phyloP scores from a whole-genome alignment of 495 filamentous ascomycete species.

The Aspergillus sparsus region DNA sequence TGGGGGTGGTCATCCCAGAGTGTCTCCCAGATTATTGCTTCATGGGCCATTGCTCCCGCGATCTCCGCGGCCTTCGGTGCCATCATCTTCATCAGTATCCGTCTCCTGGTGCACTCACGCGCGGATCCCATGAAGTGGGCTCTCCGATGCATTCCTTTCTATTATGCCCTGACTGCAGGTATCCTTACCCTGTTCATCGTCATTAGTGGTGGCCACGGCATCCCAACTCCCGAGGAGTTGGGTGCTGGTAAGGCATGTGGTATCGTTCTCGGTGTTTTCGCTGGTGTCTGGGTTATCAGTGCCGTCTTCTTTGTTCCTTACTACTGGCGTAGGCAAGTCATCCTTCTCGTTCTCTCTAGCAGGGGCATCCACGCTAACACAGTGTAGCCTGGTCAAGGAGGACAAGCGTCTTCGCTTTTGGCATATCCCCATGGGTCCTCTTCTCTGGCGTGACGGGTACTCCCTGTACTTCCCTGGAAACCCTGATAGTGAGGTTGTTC shows the following conservation, averaged over 20 bases:
- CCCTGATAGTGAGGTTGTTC: conserved; percentile 38
- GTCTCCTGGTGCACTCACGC: conserved; percentile 62
- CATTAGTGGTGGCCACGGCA: conserved; percentile 34
- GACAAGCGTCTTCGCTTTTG: conserved; percentile 61
- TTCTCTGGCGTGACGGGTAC: conserved; percentile 47
- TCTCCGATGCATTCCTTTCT: conserved; percentile 60
- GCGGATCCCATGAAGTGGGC: conserved; percentile 58
- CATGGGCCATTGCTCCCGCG: conserved; percentile 62
- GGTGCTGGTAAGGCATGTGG: conserved; percentile 54
- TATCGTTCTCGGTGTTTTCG: conserved; percentile 59
- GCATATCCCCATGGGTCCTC: conserved; percentile 57
- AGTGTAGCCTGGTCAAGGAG: conserved; percentile 47
- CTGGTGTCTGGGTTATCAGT: conserved; percentile 52
- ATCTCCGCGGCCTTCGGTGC: conserved; percentile 60
- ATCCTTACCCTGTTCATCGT: conserved; percentile 67
- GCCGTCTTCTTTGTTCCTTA: conserved; percentile 64
- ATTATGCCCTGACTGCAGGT: conserved; percentile 59
- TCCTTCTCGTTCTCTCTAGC: no score
- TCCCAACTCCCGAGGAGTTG: conserved; percentile 44
- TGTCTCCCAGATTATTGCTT: conserved; percentile 60
- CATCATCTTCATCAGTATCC: conserved; percentile 63
- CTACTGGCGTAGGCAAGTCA: conserved; percentile 46
- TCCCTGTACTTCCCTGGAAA: conserved; percentile 51
- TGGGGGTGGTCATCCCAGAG: conserved; percentile 58
- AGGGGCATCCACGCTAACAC: no score